Base-by-base conservation (phyloP, 192 early-diverging fungal genomes). In the Rhizoclosmatium globosum region DNA sequence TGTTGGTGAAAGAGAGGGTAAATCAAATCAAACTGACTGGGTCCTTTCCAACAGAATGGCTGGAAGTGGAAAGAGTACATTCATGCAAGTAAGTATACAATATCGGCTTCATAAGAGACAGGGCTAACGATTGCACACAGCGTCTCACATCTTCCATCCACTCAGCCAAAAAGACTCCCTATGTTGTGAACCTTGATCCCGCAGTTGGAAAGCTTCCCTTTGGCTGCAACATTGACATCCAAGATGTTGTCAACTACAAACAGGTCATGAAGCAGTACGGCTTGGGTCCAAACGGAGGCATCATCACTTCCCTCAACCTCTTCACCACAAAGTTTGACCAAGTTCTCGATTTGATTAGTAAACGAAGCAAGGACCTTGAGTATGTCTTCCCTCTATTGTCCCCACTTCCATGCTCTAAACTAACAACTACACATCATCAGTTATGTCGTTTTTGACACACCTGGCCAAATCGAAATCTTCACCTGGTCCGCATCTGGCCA, bases 271-370 rank as follows among this genome's bases (percentile, higher is more conserved):
- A 94, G 77, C 95, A 98, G 92, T 97, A 97, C 81, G 95, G 93
- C 79, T 89, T 97, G 48, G 97, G 97, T 4, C 96, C 97, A 31
- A 99, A 97, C 89, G 97, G 97, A 53, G 97, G 94, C 44, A 99
- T 99, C 84, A 86, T 98, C 41, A 99, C 97, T 9, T 91, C 93
- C 65, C 88, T 99, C 19, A 99, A 99, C 82, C 81, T 99, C 50
- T 99, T 99, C 76, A 97, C 97, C 2, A 99, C 97, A 48, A 97
- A 98, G 83, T 96, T 99, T 82, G 96, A 99, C 87, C 97, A 99
- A 82, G 97, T 99, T 6, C 87, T 99, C 70, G 87, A 87, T 13
- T 89, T 98, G 41, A 83, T 99, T 4, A 91, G 91, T 2, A 98
- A 97, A 84, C 89, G 96, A 23, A 88, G 93, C 1, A 69, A 83